Percentiles rank a stretch among this genome's conserved stretches.
Evolutionary conservation across 495 filamentous ascomycete genomes (phyloP).

Genomic region (Astrothelium subdiscretum): DNA sequence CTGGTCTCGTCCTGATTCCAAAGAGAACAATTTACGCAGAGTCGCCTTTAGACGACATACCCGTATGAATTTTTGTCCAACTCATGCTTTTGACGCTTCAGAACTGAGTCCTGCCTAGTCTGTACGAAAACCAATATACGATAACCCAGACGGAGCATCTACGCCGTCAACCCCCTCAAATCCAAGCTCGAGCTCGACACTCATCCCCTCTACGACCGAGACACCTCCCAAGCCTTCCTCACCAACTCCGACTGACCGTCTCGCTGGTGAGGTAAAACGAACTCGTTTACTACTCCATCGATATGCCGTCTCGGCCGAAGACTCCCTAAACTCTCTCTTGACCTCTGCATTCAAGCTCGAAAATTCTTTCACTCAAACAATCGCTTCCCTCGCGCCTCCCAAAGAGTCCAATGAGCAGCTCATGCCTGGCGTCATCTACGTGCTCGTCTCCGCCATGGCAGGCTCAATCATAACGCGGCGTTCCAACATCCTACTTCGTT

Average conservation of each 20-base stretch:
- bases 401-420: constrained; percentile 71
- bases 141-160: constrained; percentile 39
- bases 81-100: neutral
- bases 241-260: constrained; percentile 73
- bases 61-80: neutral
- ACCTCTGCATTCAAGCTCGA: constrained; percentile 67
- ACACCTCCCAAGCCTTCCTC: constrained; percentile 31
- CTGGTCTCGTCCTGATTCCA: constrained; percentile 43
- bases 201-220: constrained; percentile 1
- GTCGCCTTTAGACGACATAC: constrained; percentile 24
- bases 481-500: constrained; percentile 67
- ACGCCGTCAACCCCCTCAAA: constrained; percentile 25
- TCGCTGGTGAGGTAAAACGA: constrained; percentile 69
- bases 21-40: constrained; percentile 42
- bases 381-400: constrained; percentile 76
- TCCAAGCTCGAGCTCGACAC: neutral
- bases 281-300: constrained; percentile 71
- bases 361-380: constrained; percentile 69
- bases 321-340: constrained; percentile 63
- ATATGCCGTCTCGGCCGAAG: constrained; percentile 59
- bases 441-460: constrained; percentile 83
- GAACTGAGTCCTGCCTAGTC: constrained; percentile 16
- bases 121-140: constrained; percentile 79
- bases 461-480: constrained; percentile 80
- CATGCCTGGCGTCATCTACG: constrained; percentile 77